Conservation (phyloP, 306 rosid species). For the Begonia fuchsioides region DNA sequence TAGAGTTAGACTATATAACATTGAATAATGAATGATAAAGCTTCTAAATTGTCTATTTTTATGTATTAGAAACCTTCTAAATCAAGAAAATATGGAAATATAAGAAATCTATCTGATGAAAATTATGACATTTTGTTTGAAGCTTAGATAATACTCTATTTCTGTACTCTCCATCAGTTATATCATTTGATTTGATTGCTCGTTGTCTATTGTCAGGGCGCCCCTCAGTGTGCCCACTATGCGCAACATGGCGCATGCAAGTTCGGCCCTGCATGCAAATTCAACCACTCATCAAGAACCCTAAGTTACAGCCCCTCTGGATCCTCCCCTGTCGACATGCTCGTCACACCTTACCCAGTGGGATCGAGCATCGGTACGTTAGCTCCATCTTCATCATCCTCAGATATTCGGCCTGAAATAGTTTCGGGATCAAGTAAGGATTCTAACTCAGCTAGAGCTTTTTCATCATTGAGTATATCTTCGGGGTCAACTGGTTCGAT, state of each 20-base stretch:
- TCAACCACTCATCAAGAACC: constrained; percentile 74
- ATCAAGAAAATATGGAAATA: too few relatives aligned
- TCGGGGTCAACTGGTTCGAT: constrained; percentile 60
- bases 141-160: too few relatives aligned
- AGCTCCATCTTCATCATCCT: constrained; percentile 77
- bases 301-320: constrained; percentile 89
- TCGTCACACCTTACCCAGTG: constrained; percentile 82
- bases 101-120: too few relatives aligned
- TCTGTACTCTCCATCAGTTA: too few relatives aligned
- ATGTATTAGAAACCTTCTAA: too few relatives aligned
- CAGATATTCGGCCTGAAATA: constrained; percentile 67
- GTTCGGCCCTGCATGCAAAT: constrained; percentile 74
- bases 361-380: constrained; percentile 73
- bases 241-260: constrained; percentile 74
- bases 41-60: too few relatives aligned
- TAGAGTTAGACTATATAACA: too few relatives aligned
- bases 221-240: constrained; percentile 67
- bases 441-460: constrained; percentile 49
- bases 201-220: constrained; percentile 36
- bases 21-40: too few relatives aligned
- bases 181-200: too few relatives aligned
- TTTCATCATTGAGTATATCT: constrained; percentile 59
- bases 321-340: constrained; percentile 79
- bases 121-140: too few relatives aligned
- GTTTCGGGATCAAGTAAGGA: constrained; percentile 55